phyloP scores from a whole-genome alignment of 352 stramenopile species.

The Poterioochromonas sp. region DNA sequence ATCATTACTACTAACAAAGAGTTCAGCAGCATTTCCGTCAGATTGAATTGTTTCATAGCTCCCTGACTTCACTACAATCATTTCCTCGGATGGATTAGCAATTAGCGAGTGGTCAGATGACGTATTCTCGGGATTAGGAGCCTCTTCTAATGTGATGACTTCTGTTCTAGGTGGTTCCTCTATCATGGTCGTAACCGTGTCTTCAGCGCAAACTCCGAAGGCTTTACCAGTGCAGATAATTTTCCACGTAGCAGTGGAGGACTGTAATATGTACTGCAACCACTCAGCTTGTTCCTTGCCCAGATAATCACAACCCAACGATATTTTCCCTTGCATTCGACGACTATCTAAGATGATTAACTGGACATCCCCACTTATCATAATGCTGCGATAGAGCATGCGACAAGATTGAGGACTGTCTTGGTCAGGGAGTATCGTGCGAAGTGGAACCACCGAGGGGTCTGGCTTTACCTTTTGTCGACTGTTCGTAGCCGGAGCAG shows the following conservation, averaged over 20 bases:
- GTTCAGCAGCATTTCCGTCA: no score
- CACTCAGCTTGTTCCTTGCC: conserved; percentile 8
- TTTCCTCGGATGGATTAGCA: not conserved
- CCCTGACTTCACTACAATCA: no score
- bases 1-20: no score
- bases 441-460: not conserved
- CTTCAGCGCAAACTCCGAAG: not conserved
- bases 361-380: not conserved
- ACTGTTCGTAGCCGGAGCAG: no score
- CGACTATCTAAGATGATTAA: not conserved
- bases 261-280: not conserved
- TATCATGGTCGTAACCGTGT: not conserved
- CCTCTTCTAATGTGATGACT: not conserved
- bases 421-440: not conserved
- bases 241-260: not conserved
- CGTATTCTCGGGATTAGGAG: not conserved
- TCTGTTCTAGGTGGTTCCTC: not conserved
- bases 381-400: not conserved
- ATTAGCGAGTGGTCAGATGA: not conserved
- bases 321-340: not conserved
- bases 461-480: not conserved
- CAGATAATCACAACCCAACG: conserved; percentile 3
- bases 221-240: not conserved
- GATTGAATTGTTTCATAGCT: no score
- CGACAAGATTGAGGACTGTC: not conserved